Evolutionary conservation across 2,329 filamentous ascomycete genomes (phyloP).

Genomic region (Periglandula ipomoeae): DNA sequence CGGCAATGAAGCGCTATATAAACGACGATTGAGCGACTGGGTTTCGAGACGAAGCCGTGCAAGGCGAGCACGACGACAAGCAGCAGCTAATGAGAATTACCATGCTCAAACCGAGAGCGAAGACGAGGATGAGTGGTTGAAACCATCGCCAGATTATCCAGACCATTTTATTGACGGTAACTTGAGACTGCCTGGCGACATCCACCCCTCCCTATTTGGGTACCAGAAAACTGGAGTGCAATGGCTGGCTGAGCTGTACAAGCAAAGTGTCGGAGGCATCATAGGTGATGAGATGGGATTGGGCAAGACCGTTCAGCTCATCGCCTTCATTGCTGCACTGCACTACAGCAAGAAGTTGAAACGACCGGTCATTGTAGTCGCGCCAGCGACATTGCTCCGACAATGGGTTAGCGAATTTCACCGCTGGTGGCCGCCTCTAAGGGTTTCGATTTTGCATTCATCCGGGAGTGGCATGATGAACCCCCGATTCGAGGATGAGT

Average conservation of each 20-base stretch:
- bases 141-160: conserved; percentile 72
- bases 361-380: conserved; percentile 83
- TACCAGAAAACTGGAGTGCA: conserved; percentile 97
- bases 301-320: conserved; percentile 74
- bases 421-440: conserved; percentile 96
- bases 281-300: conserved; percentile 97
- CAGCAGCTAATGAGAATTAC: conserved; percentile 20
- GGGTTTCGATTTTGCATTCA: conserved; percentile 89
- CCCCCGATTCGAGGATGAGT: conserved; percentile 50
- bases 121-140: conserved; percentile 61
- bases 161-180: conserved; percentile 69
- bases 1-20: conserved; percentile 76
- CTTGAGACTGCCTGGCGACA: conserved; percentile 80
- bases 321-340: conserved; percentile 76
- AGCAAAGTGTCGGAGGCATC: conserved; percentile 85
- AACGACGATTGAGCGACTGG: conserved; percentile 68
- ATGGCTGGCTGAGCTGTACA: conserved; percentile 89
- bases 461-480: conserved; percentile 97
- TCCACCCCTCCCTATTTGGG: conserved; percentile 84
- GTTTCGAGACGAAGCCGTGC: conserved; percentile 39
- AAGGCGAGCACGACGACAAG: conserved; percentile 30
- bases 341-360: conserved; percentile 83
- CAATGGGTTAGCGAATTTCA: conserved; percentile 99
- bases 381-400: conserved; percentile 86
- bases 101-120: conserved; percentile 30